A percentile compares a stretch with the other conserved stretches of the same genome.
phyloP scores from a whole-genome alignment of 768 basidiomycete genomes.

The Mycena alexandri region DNA sequence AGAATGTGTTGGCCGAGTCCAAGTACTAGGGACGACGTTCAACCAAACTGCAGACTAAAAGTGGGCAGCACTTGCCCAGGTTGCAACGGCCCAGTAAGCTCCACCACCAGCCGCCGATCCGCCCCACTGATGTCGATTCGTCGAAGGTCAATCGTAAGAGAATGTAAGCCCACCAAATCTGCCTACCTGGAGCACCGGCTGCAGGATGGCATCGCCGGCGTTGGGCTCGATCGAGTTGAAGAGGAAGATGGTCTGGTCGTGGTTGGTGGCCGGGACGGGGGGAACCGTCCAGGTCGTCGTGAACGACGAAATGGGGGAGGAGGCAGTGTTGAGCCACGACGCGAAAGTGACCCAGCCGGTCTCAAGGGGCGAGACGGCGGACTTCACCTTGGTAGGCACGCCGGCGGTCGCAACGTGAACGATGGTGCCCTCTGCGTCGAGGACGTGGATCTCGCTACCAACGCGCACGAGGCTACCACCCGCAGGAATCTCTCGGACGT shows the following conservation, averaged over 20 bases:
- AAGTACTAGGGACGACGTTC: background rate
- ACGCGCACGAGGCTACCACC: conserved; percentile 20
- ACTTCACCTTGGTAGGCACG: background rate
- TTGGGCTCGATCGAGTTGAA: conserved; percentile 34
- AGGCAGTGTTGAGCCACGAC: conserved; percentile 25
- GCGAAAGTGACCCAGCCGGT: conserved; percentile 34
- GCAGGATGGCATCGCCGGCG: conserved; percentile 7
- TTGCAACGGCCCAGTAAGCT: background rate
- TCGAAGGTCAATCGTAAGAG: too few species aligned
- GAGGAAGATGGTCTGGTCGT: conserved; percentile 32
- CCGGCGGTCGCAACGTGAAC: conserved; percentile 9
- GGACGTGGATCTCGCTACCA: conserved; percentile 20
- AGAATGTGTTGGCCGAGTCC: conserved; percentile 12
- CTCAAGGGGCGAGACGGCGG: background rate
- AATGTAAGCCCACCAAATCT: background rate
- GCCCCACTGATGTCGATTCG: background rate
- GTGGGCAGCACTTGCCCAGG: conserved; percentile 8
- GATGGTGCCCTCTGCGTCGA: conserved; percentile 18
- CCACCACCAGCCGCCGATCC: background rate
- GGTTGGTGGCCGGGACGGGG: conserved; percentile 21
- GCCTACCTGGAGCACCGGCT: conserved; percentile 28
- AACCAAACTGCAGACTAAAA: too few species aligned
- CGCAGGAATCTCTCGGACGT: conserved; percentile 23
- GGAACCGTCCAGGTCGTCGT: conserved; percentile 32
- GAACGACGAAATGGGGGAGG: conserved; percentile 30